Base-by-base conservation (phyloP, 495 filamentous ascomycete genomes). In the Neurospora discreta region DNA sequence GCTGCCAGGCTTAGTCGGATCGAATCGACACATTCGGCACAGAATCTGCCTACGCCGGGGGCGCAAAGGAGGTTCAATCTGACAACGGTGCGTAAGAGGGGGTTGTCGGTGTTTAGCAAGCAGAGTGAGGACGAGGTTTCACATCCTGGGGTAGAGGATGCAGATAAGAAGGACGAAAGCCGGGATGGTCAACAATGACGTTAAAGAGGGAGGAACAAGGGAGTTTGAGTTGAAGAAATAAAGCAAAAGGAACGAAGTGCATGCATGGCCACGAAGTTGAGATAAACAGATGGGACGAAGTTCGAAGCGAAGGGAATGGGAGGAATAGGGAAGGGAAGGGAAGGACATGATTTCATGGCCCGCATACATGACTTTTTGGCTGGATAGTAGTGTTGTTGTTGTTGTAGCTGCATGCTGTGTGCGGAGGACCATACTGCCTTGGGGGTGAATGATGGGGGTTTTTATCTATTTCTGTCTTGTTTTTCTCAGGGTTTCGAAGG, bases 1-100 rank as follows among this genome's bases (percentile, higher is more conserved):
- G 94, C 93, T 36, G 92, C 92, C 40, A 86, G 93, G 80, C 84
- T 97, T 70, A 90, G 90, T 69, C 85, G 94, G 72, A 86, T 97
- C 76, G 95, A 99, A 83, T 93, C 90, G 13, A 88, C 86, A 68
- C 86, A 89, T 69, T 88, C 86, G 33, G 74, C 75, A 8, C 79
- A 76, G 41, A 65, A 65, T 9, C 7, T 65, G 26, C 69, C 39
- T 38, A 68, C 67, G 13, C 44, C 71, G 11, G 52, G 46, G 16
- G 73, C 74, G 13, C 78, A 80, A 58, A 71, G 76, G 18, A 68
- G 78, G 42, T 81, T 82, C 58, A 79, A 80, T 41, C 69, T 80
- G 20, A 77, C 71, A 9, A 80, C 78, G 38, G 78, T 80, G 6
- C 60, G 79, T 68, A 80, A 80, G 69, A 75, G 81, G 16, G 81